Conservation (phyloP, 768 basidiomycete species). For the Neoboletus brunneissimus region DNA sequence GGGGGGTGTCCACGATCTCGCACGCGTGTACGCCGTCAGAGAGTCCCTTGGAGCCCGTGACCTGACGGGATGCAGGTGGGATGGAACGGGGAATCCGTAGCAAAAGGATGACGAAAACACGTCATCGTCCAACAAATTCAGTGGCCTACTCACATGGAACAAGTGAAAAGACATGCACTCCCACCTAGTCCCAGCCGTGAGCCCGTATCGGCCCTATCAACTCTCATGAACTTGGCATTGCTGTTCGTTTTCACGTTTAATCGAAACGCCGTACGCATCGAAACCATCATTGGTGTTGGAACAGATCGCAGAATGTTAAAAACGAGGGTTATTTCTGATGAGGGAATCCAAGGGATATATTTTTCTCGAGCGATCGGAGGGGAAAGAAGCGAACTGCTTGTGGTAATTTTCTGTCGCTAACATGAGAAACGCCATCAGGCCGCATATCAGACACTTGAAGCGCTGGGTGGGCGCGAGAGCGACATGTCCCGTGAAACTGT, state of each 20-base stretch:
- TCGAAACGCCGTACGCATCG: not conserved
- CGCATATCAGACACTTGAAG: not conserved
- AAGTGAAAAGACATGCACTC: not conserved
- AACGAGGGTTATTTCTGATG: not conserved
- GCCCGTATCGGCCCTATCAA: not conserved
- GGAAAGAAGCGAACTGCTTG: not conserved
- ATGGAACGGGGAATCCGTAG: not conserved
- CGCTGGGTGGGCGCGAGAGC: too few relatives aligned
- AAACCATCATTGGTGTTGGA: not conserved
- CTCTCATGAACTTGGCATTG: not conserved
- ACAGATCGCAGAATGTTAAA: not conserved
- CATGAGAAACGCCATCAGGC: not conserved
- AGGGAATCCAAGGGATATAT: not conserved
- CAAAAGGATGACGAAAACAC: not conserved
- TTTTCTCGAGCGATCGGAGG: not conserved
- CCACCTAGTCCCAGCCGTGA: not conserved
- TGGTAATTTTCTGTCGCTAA: not conserved
- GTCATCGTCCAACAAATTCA: not conserved
- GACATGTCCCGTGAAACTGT: too few relatives aligned
- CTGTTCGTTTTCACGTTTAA: not conserved
- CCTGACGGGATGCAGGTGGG: not conserved
- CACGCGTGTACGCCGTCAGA: not conserved
- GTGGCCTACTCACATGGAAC: not conserved
- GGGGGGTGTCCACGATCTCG: constrained; percentile 3
- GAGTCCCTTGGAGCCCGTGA: not conserved